Base-by-base conservation (phyloP, 2,329 filamentous ascomycete species). In the Beauveria bassiana region DNA sequence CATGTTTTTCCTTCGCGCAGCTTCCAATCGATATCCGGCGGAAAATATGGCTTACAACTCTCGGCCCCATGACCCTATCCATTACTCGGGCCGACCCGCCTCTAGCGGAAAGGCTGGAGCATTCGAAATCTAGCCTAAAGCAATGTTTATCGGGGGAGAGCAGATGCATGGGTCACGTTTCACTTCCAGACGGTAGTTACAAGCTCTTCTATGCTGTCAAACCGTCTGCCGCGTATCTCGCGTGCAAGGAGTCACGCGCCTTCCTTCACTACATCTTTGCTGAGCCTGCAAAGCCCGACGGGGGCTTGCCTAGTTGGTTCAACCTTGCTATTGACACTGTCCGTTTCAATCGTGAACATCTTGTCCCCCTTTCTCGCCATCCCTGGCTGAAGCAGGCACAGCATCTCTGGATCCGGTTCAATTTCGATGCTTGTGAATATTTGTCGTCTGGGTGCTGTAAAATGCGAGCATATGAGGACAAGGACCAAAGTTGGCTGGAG, bases 231-330 rank as follows among this genome's bases (percentile, higher is more conserved):
- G 59, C 59, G 5, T 61, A 61, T 24, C 42, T 8, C 10, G 59
- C 51, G 18, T 61, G 51, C 51, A 61, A 43, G 50, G 43, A 61
- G 28, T 54, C 59, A 22, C 59, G 51, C 20, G 51, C 20, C 20
- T 61, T 61, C 31, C n/a, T 61, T 3, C 28, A 42, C 18, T 55
- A 31, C 31, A 43, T 61, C 31, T 55, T 61, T 61, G 43, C 59
- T 31, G 51, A 61, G 34, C 43, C 59, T 3, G 42, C 55, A 22
- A 61, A 43, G 22, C 28, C 51, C 18, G 43, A 18, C 20, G 59
- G 59, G 10, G 59, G 59, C 3, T n/a, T 55, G 42, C 59, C 59
- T 14, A 49, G 51, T n/a, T 61, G 51, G 59, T 55, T 49, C 31
- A 5, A 24, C 46, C 43, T 61, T 10, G 43, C 42, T 14, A 45